Evolutionary conservation across 2,329 filamentous ascomycete genomes (phyloP).

Genomic region (Pseudogymnoascus sp.): DNA sequence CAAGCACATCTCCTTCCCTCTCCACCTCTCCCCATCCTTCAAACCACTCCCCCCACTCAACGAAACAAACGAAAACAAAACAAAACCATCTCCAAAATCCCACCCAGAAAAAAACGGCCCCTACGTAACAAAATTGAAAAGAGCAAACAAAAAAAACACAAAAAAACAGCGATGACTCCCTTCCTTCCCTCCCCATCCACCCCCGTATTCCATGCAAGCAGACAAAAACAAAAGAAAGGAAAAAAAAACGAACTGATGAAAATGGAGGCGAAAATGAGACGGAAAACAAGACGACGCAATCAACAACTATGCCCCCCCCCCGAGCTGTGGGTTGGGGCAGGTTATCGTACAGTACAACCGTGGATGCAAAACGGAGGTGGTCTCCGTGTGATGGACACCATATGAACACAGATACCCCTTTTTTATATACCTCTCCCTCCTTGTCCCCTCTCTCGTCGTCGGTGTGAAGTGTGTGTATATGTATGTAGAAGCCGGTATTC

Average conservation of each 20-base stretch:
- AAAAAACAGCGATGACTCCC: not conserved
- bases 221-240: not conserved
- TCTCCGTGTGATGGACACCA: not conserved
- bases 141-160: not conserved
- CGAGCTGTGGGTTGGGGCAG: not conserved
- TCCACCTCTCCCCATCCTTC: not conserved
- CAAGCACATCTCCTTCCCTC: not conserved
- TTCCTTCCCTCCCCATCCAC: not conserved
- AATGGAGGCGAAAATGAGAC: not conserved
- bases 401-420: conserved; percentile 1
- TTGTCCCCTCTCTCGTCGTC: not conserved
- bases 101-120: not conserved
- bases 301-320: not conserved
- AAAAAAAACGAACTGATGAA: not conserved
- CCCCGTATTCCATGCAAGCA: not conserved
- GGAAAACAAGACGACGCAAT: not conserved
- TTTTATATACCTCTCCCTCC: not conserved
- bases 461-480: not conserved
- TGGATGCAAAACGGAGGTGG: not conserved
- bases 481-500: not conserved
- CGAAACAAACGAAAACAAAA: not conserved
- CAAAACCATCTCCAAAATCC: not conserved
- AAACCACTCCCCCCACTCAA: not conserved
- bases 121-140: not conserved
- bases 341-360: conserved; percentile 6